Base-by-base conservation (phyloP, 257 asterid species). In the Coffea eugenioides region DNA sequence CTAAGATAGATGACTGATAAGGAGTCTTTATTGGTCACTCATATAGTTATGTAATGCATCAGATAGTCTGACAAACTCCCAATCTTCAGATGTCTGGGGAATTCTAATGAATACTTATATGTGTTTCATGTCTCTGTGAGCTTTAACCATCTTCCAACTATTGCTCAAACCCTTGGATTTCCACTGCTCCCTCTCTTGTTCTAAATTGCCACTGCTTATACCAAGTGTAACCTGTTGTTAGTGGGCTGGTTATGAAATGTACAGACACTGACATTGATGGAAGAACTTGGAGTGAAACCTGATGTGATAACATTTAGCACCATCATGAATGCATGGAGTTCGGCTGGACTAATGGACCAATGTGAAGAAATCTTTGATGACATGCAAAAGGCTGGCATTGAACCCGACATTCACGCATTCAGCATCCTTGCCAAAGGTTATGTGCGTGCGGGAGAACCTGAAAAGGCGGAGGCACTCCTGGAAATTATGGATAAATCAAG, bases 341-440 rank as follows among this genome's bases (percentile, higher is more conserved):
- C 98, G 4, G 88, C 86, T 20, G 98, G 99, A 46, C 89, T 83
- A 25, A 94, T 91, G 96, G 91, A 87, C 80, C 91, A 92, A 76
- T 96, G 98, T 89, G 88, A 85, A 82, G 90, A 92, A 77, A 89
- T 94, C 61, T 93, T 94, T 16, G 86, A 91, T 65, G 94, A 94
- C 81, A 92, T 96, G 99, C 85, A 80, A 12, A 85, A 85, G 88
- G 88, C 91, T 0, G 86, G 94, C 48, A 90, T 96, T 69, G 90
- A 96, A 82, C 97, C 98, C 2, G 98, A 96, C 70, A 75, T 79
- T 76, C 97, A 92, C 43, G 87, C 88, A 75, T 96, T 91, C 85
- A 91, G 98, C 96, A 96, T 96, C 79, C 97, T 96, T 8, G 99
- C 97, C 11, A 96, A 96, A 89, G 97, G 98, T 71, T 90, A 93